Conservation (phyloP, 257 asterid genomes). For the Fraxinus pennsylvanica region DNA sequence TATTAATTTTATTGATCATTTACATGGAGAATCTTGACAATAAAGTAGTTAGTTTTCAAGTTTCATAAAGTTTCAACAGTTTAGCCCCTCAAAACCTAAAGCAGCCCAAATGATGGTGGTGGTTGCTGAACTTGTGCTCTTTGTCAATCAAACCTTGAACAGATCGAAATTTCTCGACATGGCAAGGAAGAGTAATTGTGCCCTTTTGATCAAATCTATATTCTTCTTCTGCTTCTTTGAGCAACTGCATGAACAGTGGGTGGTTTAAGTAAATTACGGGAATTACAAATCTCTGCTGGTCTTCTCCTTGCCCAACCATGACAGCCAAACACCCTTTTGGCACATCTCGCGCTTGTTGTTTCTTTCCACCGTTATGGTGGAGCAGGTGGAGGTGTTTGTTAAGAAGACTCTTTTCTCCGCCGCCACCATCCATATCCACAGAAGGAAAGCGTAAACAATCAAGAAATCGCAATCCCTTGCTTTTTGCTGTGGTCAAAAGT, state of each 20-base stretch:
- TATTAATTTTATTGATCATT: no score
- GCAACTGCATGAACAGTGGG: conserved; percentile 40
- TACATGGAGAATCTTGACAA: no score
- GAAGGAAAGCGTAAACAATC: no score
- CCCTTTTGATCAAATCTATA: conserved; percentile 51
- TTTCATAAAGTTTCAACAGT: no score
- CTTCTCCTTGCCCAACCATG: conserved; percentile 32
- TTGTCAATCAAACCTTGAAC: conserved; percentile 30
- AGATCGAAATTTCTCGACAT: conserved; percentile 31
- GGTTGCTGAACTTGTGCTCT: conserved; percentile 21
- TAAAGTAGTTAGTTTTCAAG: no score
- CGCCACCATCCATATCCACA: no score
- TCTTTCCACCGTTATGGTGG: conserved; percentile 5
- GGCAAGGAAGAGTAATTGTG: conserved; percentile 41
- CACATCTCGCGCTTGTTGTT: not conserved
- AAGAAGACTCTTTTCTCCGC: not conserved
- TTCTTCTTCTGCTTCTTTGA: conserved; percentile 44
- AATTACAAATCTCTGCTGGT: conserved; percentile 34
- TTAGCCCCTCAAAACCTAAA: conserved; percentile 25
- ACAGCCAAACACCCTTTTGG: conserved; percentile 43
- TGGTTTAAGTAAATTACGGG: conserved; percentile 44
- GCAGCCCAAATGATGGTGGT: conserved; percentile 21
- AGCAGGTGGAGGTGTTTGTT: not conserved
- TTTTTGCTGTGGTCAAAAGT: no score
- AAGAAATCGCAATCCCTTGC: no score